phyloP scores from a whole-genome alignment of 768 basidiomycete genomes.

The Serendipita vermifera region DNA sequence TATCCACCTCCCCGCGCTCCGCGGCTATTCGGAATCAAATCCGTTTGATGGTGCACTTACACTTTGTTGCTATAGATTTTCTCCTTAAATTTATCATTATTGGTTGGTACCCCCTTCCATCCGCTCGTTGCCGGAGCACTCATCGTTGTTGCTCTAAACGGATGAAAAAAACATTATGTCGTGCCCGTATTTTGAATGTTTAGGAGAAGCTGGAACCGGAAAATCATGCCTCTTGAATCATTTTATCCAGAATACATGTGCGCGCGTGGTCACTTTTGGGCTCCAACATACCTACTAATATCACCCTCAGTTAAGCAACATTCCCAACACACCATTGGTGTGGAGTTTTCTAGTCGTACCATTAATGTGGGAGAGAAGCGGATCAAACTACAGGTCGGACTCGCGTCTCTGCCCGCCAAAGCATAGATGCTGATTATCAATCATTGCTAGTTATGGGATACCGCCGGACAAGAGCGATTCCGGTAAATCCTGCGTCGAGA shows the following conservation, averaged over 20 bases:
- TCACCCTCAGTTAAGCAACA: slow-evolving; percentile 72
- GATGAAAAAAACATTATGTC: too few relatives aligned
- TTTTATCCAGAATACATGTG: slow-evolving; percentile 91
- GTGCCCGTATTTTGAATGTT: slow-evolving; percentile 9
- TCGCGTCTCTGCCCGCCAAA: neutral
- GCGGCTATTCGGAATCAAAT: neutral
- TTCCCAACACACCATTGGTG: slow-evolving; percentile 96
- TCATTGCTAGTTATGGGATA: slow-evolving; percentile 73
- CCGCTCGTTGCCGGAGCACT: slow-evolving; percentile 3
- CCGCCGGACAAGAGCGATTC: slow-evolving; percentile 92
- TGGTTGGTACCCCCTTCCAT: slow-evolving; percentile 36
- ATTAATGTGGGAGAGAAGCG: slow-evolving; percentile 87
- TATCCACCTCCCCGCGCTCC: slow-evolving; percentile 17
- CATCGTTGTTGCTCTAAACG: too few relatives aligned
- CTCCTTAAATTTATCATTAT: slow-evolving; percentile 98
- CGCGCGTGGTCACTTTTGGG: slow-evolving; percentile 23
- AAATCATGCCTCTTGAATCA: slow-evolving; percentile 96
- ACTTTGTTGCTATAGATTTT: slow-evolving; percentile 51
- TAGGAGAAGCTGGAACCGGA: slow-evolving; percentile 93
- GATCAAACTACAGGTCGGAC: slow-evolving; percentile 81
- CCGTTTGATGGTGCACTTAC: neutral
- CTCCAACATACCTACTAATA: slow-evolving; percentile 6
- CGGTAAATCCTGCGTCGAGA: slow-evolving; percentile 34
- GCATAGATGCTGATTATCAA: slow-evolving; percentile 15
- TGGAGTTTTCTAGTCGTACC: slow-evolving; percentile 92